These are phyloP conservation scores for Fusarium guadeloupense DNA, from an alignment of 2,329 filamentous ascomycete genomes.

Conservation along the genomic window DNA sequence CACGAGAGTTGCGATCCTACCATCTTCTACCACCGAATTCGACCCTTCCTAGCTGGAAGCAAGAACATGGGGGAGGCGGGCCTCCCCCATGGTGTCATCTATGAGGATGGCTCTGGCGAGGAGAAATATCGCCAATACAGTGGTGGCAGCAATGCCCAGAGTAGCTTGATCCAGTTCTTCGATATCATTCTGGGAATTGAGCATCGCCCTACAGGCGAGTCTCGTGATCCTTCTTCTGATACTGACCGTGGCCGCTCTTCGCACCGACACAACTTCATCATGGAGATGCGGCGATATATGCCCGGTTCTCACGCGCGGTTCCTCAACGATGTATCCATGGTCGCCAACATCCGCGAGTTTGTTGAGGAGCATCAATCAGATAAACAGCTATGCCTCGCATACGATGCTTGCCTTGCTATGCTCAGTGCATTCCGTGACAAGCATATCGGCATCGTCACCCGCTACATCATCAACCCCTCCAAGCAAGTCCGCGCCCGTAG, in stretches of 20 bases:
- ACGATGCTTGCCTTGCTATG: constrained; percentile 86
- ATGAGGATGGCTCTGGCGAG: constrained; percentile 78
- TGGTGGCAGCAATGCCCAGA: constrained; percentile 96
- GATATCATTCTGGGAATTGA: constrained; percentile 90
- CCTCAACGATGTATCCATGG: constrained; percentile 77
- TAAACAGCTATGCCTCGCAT: constrained; percentile 77
- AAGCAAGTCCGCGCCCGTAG: constrained; percentile 74
- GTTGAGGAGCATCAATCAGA: constrained; percentile 72
- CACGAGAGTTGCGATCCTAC: constrained; percentile 95
- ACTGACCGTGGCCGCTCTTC: constrained; percentile 55
- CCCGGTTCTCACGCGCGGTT: constrained; percentile 91
- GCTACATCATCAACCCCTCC: constrained; percentile 93
- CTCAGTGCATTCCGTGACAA: constrained; percentile 80
- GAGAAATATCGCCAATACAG: constrained; percentile 83
- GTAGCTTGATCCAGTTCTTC: constrained; percentile 96
- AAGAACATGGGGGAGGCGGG: constrained; percentile 98
- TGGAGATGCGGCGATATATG: constrained; percentile 98
- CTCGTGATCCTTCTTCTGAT: constrained; percentile 56
- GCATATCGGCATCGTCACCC: constrained; percentile 94
- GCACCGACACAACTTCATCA: constrained; percentile 81
- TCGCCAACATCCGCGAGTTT: constrained; percentile 89
- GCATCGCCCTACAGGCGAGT: constrained; percentile 88
- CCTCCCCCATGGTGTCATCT: constrained; percentile 85
- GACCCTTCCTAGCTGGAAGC: constrained; percentile 94
- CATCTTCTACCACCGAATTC: constrained; percentile 94